phyloP scores from a whole-genome alignment of 2,329 filamentous ascomycete species.

The Seiridium cupressi region DNA sequence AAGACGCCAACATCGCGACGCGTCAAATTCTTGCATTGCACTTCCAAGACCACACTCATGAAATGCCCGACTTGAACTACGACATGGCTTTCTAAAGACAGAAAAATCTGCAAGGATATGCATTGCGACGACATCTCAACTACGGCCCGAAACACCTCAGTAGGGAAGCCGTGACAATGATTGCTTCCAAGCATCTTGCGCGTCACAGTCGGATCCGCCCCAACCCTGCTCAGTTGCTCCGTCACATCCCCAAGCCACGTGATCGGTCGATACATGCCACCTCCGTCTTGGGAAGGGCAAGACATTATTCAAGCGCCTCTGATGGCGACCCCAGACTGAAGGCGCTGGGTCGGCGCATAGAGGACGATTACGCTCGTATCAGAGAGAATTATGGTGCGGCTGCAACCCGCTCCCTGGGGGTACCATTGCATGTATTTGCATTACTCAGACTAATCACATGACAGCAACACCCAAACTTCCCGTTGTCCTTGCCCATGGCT shows the following conservation, averaged over 20 bases:
- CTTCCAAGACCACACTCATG: background rate
- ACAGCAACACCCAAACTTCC: constrained; percentile 57
- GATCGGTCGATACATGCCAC: background rate
- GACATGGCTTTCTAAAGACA: background rate
- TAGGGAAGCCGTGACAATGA: background rate
- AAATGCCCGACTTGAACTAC: too few species aligned
- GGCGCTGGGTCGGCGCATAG: constrained; percentile 39
- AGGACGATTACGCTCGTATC: constrained; percentile 44
- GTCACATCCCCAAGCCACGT: background rate
- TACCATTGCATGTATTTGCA: constrained; percentile 1
- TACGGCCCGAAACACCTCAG: background rate
- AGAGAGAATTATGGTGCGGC: constrained; percentile 42
- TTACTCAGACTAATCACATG: constrained; percentile 9
- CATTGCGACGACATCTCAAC: background rate
- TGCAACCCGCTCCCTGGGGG: background rate
- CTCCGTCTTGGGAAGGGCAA: background rate
- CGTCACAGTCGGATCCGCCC: background rate
- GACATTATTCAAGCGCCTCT: constrained; percentile 14
- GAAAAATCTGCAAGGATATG: background rate
- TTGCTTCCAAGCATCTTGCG: background rate
- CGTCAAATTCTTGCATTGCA: background rate
- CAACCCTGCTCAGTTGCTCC: background rate
- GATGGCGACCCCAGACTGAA: constrained; percentile 37
- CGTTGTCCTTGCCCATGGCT: constrained; percentile 64
- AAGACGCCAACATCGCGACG: background rate